phyloP scores from a whole-genome alignment of 345 rosid species.

The Durio zibethinus region DNA sequence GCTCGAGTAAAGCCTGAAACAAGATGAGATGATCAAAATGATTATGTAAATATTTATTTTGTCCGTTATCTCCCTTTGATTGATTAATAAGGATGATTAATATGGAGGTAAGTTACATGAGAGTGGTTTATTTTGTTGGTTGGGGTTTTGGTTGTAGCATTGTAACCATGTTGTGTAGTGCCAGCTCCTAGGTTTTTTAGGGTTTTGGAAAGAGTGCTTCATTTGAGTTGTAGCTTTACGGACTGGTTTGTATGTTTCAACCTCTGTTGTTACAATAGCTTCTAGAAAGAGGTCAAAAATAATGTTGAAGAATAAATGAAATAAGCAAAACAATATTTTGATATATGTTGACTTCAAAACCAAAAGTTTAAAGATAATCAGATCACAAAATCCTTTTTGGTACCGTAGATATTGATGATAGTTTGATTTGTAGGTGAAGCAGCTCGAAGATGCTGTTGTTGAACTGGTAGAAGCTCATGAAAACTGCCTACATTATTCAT shows the following conservation, averaged over 20 bases:
- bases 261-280: not conserved
- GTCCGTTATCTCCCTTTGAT: not conserved
- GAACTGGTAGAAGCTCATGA: conserved; percentile 54
- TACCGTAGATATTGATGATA: not conserved
- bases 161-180: not conserved
- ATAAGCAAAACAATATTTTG: not conserved
- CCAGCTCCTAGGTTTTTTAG: not conserved
- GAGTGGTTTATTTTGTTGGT: not conserved
- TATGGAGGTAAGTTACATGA: not conserved
- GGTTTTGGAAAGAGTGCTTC: not conserved
- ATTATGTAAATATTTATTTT: not conserved
- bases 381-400: not conserved
- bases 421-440: conserved; percentile 52
- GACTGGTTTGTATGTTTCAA: not conserved
- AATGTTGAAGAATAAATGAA: not conserved
- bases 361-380: not conserved
- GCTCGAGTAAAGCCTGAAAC: not conserved
- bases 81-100: not conserved
- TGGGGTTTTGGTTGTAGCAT: not conserved
- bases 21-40: not conserved
- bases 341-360: not conserved
- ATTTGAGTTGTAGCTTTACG: not conserved
- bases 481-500: conserved; percentile 41
- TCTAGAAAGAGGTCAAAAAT: not conserved
- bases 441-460: conserved; percentile 59